Percentiles rank a stretch among this genome's conserved stretches.
phyloP scores from a whole-genome alignment of 106 monocot species.

The Dioscorea dumetorum region DNA sequence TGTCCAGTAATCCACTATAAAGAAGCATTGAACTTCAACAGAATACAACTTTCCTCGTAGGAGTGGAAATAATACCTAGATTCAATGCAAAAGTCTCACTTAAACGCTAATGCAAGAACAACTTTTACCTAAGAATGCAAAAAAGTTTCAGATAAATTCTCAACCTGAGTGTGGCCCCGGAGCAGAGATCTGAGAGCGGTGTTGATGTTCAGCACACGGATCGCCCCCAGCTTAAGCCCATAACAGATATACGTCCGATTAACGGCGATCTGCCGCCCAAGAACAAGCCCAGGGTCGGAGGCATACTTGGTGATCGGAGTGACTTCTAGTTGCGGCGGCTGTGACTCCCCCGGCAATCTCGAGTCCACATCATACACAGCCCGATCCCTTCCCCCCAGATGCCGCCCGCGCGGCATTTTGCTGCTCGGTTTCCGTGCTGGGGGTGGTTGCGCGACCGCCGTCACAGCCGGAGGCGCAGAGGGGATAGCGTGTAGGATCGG shows the following conservation, averaged over 20 bases:
- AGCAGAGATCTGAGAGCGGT: constrained; percentile 81
- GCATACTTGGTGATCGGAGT: constrained; percentile 94
- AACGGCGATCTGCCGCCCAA: constrained; percentile 97
- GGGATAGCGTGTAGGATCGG: constrained; percentile 39
- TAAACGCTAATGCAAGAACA: background rate
- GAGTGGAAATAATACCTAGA: too few relatives aligned
- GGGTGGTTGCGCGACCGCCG: constrained; percentile 2
- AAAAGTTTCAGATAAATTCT: background rate
- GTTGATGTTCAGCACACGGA: constrained; percentile 90
- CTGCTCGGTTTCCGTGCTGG: constrained; percentile 54
- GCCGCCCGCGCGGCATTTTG: constrained; percentile 74
- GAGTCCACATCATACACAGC: constrained; percentile 80
- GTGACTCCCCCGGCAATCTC: constrained; percentile 48
- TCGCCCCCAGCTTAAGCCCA: constrained; percentile 74
- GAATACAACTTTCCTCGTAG: too few relatives aligned
- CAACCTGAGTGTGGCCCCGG: constrained; percentile 86
- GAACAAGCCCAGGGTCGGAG: constrained; percentile 85
- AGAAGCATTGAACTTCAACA: too few relatives aligned
- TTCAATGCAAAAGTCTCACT: too few relatives aligned
- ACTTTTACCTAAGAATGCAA: background rate
- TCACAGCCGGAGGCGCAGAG: constrained; percentile 28
- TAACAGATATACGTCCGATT: constrained; percentile 88
- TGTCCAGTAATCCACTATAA: too few relatives aligned
- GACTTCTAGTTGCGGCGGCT: constrained; percentile 93
- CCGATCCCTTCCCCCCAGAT: constrained; percentile 40